phyloP scores from a whole-genome alignment of 768 basidiomycete species.

The Scleroderma citrinum region DNA sequence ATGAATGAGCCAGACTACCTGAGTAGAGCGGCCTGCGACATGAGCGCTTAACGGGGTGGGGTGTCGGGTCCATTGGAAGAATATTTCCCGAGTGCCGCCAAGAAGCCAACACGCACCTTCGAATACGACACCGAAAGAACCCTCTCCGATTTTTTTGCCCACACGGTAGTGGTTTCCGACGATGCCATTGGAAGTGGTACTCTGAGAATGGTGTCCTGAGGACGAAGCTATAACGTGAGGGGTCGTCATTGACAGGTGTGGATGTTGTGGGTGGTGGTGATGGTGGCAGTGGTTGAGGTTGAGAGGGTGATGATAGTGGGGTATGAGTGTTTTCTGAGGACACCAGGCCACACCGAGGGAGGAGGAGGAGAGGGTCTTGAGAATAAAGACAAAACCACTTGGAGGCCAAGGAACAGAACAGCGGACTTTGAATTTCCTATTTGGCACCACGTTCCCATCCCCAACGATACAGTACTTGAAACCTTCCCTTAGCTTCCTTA shows the following conservation, averaged over 20 bases:
- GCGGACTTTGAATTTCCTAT: slow-evolving; percentile 30
- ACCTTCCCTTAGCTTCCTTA: neutral
- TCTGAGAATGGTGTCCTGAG: slow-evolving; percentile 59
- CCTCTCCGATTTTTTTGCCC: slow-evolving; percentile 98
- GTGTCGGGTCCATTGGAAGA: neutral
- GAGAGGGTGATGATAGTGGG: neutral
- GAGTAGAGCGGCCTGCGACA: neutral
- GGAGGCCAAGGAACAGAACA: slow-evolving; percentile 16
- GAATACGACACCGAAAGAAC: slow-evolving; percentile 97
- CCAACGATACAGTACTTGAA: too few species aligned
- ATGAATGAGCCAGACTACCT: too few species aligned
- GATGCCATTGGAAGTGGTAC: slow-evolving; percentile 61
- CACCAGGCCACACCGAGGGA: slow-evolving; percentile 23
- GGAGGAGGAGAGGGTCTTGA: slow-evolving; percentile 18
- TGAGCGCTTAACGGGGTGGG: neutral
- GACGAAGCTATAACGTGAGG: slow-evolving; percentile 82
- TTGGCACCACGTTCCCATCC: slow-evolving; percentile 22
- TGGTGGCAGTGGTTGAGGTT: neutral
- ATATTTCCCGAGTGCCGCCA: neutral
- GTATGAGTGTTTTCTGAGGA: slow-evolving; percentile 4
- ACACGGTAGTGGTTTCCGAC: slow-evolving; percentile 81
- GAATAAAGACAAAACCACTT: slow-evolving; percentile 21
- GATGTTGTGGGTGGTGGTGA: neutral
- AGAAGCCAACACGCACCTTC: slow-evolving; percentile 54
- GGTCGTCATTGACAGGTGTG: slow-evolving; percentile 55